phyloP scores from a whole-genome alignment of 1,284 basidiomycete species.

The Neonothopanus nambi region DNA sequence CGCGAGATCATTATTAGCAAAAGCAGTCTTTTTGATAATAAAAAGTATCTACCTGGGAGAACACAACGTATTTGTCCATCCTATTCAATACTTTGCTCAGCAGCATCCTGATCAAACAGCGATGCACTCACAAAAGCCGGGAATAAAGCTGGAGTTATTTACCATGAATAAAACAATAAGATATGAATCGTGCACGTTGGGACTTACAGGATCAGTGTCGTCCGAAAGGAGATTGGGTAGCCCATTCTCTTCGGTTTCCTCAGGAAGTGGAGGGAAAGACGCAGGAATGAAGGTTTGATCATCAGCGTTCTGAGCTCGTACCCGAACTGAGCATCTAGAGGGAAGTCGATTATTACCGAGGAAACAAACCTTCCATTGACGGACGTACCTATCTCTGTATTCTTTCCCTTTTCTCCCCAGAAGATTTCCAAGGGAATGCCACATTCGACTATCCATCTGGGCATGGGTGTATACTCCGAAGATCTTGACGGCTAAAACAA shows the following conservation, averaged over 20 bases:
- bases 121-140: slow-evolving; percentile 15
- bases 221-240: slow-evolving; percentile 5
- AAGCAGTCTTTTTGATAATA: background rate
- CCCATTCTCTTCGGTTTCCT: slow-evolving; percentile 3
- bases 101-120: background rate
- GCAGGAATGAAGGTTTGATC: slow-evolving; percentile 15
- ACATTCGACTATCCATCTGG: slow-evolving; percentile 53
- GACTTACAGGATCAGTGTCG: slow-evolving; percentile 7
- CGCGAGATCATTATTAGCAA: slow-evolving; percentile 6
- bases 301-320: slow-evolving; percentile 5
- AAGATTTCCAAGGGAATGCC: slow-evolving; percentile 57
- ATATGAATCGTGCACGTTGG: too few relatives aligned
- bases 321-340: slow-evolving; percentile 14
- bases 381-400: slow-evolving; percentile 46
- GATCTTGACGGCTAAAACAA: slow-evolving; percentile 54
- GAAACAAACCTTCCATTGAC: background rate
- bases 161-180: too few relatives aligned
- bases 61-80: slow-evolving; percentile 63
- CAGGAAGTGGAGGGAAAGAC: slow-evolving; percentile 12
- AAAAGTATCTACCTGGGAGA: slow-evolving; percentile 50
- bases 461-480: slow-evolving; percentile 67
- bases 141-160: slow-evolving; percentile 12
- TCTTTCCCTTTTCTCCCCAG: slow-evolving; percentile 53
- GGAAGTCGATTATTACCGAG: background rate
- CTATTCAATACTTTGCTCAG: slow-evolving; percentile 1